These are phyloP conservation scores for Tephrocybe sp. DNA, from an alignment of 768 basidiomycete genomes.

Conservation along the genomic window DNA sequence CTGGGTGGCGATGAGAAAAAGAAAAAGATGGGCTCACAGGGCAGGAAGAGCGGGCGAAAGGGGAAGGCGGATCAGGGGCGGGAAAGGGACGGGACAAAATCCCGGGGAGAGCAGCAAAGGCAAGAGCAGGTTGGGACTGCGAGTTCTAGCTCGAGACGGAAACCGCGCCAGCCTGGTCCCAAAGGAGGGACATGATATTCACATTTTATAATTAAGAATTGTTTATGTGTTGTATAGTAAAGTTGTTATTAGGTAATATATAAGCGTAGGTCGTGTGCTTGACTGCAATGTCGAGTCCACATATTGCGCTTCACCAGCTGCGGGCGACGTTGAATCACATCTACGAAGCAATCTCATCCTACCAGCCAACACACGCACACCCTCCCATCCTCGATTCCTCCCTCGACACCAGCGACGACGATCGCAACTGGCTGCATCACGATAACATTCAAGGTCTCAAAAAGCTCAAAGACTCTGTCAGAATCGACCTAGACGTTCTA, in stretches of 20 bases:
- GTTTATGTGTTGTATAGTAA: no score
- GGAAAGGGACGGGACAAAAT: neutral
- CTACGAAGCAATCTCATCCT: slow-evolving; percentile 33
- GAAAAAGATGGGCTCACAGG: neutral
- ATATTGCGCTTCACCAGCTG: slow-evolving; percentile 31
- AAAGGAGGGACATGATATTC: no score
- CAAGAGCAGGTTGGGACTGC: neutral
- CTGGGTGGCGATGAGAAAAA: neutral
- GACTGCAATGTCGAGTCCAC: slow-evolving; percentile 4
- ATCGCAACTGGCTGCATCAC: slow-evolving; percentile 40
- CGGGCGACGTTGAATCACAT: slow-evolving; percentile 30
- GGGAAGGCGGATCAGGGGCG: slow-evolving; percentile 6
- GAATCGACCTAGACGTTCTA: slow-evolving; percentile 42
- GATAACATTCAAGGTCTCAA: slow-evolving; percentile 44
- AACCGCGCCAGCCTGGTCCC: slow-evolving; percentile 4
- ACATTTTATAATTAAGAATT: no score
- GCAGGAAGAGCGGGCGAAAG: neutral
- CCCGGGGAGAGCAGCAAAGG: neutral
- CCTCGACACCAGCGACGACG: slow-evolving; percentile 32
- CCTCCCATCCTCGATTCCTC: slow-evolving; percentile 49
- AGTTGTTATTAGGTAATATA: no score
- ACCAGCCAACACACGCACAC: slow-evolving; percentile 33
- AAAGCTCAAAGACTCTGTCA: slow-evolving; percentile 43
- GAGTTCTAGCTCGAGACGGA: neutral
- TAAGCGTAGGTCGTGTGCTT: no score